Evolutionary conservation across 2,329 filamentous ascomycete species (phyloP).

Genomic region (Phaeosphaeria sp.): DNA sequence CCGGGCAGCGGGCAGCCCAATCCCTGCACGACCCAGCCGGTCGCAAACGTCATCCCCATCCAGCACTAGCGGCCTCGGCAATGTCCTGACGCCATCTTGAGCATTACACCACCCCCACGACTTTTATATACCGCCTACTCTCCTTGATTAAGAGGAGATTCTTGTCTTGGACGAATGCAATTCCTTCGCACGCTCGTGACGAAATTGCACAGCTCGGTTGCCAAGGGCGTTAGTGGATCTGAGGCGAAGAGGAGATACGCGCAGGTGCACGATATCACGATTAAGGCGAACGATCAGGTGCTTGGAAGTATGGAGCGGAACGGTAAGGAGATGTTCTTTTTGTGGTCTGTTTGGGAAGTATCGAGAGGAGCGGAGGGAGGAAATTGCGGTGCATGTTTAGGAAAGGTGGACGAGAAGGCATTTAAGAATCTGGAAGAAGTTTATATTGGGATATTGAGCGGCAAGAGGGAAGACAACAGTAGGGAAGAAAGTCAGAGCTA

Average conservation of each 20-base stretch:
- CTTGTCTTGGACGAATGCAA: constrained; percentile 13
- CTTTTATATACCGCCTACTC: background rate
- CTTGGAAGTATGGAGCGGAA: constrained; percentile 23
- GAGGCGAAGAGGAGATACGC: constrained; percentile 27
- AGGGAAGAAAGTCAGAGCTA: background rate
- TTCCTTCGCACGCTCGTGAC: constrained; percentile 16
- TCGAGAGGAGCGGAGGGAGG: no score
- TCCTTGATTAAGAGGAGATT: background rate
- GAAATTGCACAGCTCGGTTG: background rate
- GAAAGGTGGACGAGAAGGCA: no score
- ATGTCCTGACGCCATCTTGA: constrained; percentile 17
- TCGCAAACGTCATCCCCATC: background rate
- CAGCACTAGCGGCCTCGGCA: background rate
- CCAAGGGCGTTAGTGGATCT: background rate
- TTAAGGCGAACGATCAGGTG: constrained; percentile 11
- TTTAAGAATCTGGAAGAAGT: no score
- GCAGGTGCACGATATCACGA: constrained; percentile 37
- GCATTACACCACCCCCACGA: constrained; percentile 5
- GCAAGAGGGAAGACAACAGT: background rate
- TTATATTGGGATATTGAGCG: no score
- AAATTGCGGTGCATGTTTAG: no score
- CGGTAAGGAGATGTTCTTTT: constrained; percentile 15
- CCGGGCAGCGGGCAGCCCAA: background rate
- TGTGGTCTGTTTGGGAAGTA: background rate
- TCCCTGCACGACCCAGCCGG: background rate